These are phyloP conservation scores for Syzygium grande DNA, from an alignment of 345 rosid species.

Conservation along the genomic window DNA sequence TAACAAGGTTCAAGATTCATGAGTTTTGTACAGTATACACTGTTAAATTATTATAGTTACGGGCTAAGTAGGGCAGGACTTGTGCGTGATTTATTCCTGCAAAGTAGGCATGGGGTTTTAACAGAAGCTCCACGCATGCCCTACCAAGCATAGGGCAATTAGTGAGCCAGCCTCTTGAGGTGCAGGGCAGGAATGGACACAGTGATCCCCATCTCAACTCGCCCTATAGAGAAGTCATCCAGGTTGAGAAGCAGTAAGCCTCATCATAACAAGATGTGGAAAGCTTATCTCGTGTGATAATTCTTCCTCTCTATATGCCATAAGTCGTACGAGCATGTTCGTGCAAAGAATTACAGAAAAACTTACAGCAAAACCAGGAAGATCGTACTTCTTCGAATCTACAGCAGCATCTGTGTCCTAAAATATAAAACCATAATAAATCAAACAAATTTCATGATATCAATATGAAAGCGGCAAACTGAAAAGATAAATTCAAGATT, in stretches of 20 bases:
- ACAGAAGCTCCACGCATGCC: neutral
- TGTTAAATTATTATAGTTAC: neutral
- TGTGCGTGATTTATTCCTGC: neutral
- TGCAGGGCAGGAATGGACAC: neutral
- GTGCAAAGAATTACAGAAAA: neutral
- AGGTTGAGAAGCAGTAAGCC: neutral
- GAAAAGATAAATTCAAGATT: neutral
- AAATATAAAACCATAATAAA: constrained; percentile 8
- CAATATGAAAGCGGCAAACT: neutral
- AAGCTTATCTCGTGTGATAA: neutral
- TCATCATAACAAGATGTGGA: neutral
- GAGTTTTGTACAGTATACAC: neutral
- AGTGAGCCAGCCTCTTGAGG: neutral
- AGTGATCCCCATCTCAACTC: neutral
- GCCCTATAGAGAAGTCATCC: neutral
- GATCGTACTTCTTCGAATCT: constrained; percentile 52
- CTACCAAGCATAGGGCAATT: neutral
- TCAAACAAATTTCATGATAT: neutral
- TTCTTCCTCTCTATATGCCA: neutral
- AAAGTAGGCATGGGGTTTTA: neutral
- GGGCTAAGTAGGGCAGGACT: neutral
- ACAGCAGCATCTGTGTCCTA: constrained; percentile 32
- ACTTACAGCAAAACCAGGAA: constrained; percentile 83
- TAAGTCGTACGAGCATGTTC: neutral
- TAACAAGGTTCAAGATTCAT: neutral